Conservation (phyloP, 2,329 filamentous ascomycete species). For the Venturia effusa region DNA sequence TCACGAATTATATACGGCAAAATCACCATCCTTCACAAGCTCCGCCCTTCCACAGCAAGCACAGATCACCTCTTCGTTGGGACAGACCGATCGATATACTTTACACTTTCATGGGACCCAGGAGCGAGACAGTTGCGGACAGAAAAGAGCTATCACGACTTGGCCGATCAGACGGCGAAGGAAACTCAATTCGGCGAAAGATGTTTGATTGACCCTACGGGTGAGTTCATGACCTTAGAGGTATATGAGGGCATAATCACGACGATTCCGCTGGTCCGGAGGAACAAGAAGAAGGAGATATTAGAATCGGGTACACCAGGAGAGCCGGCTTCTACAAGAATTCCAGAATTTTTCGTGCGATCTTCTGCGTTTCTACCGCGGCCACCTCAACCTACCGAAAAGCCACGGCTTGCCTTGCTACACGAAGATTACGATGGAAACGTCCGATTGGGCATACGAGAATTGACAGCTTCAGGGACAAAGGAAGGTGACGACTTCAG, state of each 20-base stretch:
- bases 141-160: slow-evolving; percentile 47
- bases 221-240: slow-evolving; percentile 55
- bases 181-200: slow-evolving; percentile 75
- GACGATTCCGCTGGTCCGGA: slow-evolving; percentile 48
- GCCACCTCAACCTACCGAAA: slow-evolving; percentile 21
- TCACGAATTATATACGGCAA: slow-evolving; percentile 73
- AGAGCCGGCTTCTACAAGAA: slow-evolving; percentile 48
- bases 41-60: slow-evolving; percentile 61
- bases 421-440: slow-evolving; percentile 52
- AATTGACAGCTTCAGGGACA: slow-evolving; percentile 35
- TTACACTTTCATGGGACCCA: slow-evolving; percentile 75
- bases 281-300: slow-evolving; percentile 40
- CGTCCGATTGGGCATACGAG: slow-evolving; percentile 43
- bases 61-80: slow-evolving; percentile 87
- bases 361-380: slow-evolving; percentile 55
- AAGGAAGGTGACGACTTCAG: slow-evolving; percentile 35
- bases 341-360: slow-evolving; percentile 56
- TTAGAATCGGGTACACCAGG: slow-evolving; percentile 42
- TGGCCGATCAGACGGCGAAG: slow-evolving; percentile 50
- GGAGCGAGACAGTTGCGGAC: slow-evolving; percentile 42
- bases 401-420: slow-evolving; percentile 53
- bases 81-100: slow-evolving; percentile 83
- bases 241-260: slow-evolving; percentile 59
- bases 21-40: slow-evolving; percentile 71
- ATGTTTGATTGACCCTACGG: slow-evolving; percentile 73